A percentile compares a stretch with the other conserved stretches of the same genome.
phyloP scores from a whole-genome alignment of 2,329 filamentous ascomycete genomes.

The Aspergillus calidoustus region DNA sequence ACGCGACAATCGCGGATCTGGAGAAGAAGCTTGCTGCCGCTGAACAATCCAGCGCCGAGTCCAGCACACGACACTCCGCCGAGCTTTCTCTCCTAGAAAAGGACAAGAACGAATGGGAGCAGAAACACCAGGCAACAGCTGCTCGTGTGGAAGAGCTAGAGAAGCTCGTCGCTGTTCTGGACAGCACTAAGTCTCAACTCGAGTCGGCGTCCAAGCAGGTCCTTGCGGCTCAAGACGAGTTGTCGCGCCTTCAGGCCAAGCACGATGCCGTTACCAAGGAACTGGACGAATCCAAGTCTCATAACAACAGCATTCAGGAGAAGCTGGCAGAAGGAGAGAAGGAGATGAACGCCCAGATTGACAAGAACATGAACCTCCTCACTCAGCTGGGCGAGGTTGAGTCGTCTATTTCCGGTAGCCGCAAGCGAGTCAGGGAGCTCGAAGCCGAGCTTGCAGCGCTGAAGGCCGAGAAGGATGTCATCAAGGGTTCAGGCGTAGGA shows the following conservation, averaged over 20 bases:
- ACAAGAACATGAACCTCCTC: slow-evolving; percentile 47
- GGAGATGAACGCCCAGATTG: slow-evolving; percentile 45
- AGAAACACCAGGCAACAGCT: slow-evolving; percentile 38
- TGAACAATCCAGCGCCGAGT: slow-evolving; percentile 46
- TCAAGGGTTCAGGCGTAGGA: slow-evolving; percentile 36
- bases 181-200: slow-evolving; percentile 69
- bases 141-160: slow-evolving; percentile 79
- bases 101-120: slow-evolving; percentile 53
- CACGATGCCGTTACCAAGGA: slow-evolving; percentile 36
- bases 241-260: slow-evolving; percentile 36
- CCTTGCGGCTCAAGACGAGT: slow-evolving; percentile 38
- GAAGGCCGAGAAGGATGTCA: slow-evolving; percentile 36
- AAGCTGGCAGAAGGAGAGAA: slow-evolving; percentile 40
- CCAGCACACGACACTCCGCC: slow-evolving; percentile 50
- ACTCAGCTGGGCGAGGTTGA: slow-evolving; percentile 47
- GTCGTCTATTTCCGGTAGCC: slow-evolving; percentile 39
- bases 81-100: slow-evolving; percentile 51
- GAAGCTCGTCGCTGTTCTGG: slow-evolving; percentile 77
- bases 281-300: slow-evolving; percentile 36
- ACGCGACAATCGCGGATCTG: slow-evolving; percentile 54
- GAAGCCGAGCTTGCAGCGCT: slow-evolving; percentile 44
- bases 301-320: slow-evolving; percentile 39
- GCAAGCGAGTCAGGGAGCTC: slow-evolving; percentile 44
- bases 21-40: slow-evolving; percentile 68
- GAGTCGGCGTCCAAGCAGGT: slow-evolving; percentile 65